Evolutionary conservation across 345 rosid species (phyloP), one percentile per base, ranked within the genome.

Genomic region (Lepidium africanum): DNA sequence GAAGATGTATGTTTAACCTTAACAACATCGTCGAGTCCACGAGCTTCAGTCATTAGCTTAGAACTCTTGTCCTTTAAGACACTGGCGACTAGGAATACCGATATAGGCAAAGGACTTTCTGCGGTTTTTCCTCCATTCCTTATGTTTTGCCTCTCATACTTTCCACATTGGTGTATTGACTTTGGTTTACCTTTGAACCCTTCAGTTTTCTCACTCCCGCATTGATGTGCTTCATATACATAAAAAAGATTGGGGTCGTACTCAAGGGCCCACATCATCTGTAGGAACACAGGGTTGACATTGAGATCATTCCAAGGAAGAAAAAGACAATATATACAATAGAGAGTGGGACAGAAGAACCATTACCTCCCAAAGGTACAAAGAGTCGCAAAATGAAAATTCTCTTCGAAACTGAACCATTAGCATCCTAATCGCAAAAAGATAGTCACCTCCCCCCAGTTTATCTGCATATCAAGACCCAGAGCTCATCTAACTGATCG

Each of bases 241-340:
- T 48, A 55, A 73, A 81, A 91, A 73, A 86, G 69, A 58, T 86
- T 87, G 1, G 99, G 99, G 65, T 94, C 96, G 27, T 89, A 94
- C 70, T 94, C 97, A 17, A 94, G 85, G n/a, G 99, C 97, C 97
- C 99, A 94, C 99, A 94, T 94, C 99, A 94, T 94, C 99, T 94
- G 83, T 61, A 6, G 12, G 47, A 63, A 57, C 14, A 56, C 14
- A 56, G 3, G 4, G 30, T 47, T 48, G 3, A 3, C 41, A 33
- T 4, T 48, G 30, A 67, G 61, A 57, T 57, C 53, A 47, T 60
- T 30, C 16, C 67, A 48, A 36, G 47, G 47, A 54, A 40, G 70
- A 70, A 67, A 43, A 21, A 14, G 15, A 21, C 17, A 14, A 8
- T 35, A 27, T 5, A 36, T 9, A 25, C n/a, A 5, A 30, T 43